A percentile compares a stretch with the other conserved stretches of the same genome.
phyloP scores from a whole-genome alignment of 192 early-diverging fungal species.

The Podila epigama region DNA sequence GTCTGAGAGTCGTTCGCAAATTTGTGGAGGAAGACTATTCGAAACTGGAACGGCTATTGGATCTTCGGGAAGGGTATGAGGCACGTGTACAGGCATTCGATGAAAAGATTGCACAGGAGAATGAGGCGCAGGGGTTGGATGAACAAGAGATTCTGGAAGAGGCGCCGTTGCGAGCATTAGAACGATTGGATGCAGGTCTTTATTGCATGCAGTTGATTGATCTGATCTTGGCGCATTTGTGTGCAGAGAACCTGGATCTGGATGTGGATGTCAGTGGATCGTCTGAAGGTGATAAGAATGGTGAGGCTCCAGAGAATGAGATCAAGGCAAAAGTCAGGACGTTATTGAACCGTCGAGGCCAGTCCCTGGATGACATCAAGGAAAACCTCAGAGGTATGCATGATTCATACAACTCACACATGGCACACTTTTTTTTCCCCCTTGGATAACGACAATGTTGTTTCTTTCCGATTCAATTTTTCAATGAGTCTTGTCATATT shows the following conservation, averaged over 20 bases:
- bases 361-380: conserved; percentile 54
- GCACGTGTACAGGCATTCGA: conserved; percentile 67
- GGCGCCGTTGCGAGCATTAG: conserved; percentile 68
- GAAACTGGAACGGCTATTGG: conserved; percentile 84
- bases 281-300: neutral
- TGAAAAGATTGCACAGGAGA: conserved; percentile 59
- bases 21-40: conserved; percentile 83
- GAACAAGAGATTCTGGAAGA: conserved; percentile 64
- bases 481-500: too few relatives aligned
- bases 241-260: conserved; percentile 55
- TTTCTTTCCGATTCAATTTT: too few relatives aligned
- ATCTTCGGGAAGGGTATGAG: conserved; percentile 75
- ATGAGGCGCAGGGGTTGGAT: conserved; percentile 47
- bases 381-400: conserved; percentile 53
- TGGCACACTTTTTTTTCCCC: too few relatives aligned
- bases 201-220: conserved; percentile 82
- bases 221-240: conserved; percentile 71
- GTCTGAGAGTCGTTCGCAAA: conserved; percentile 80
- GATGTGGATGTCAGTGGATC: conserved; percentile 6
- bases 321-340: conserved; percentile 48
- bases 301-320: conserved; percentile 19
- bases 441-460: too few relatives aligned
- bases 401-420: neutral
- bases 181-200: conserved; percentile 81
- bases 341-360: conserved; percentile 53